phyloP scores from a whole-genome alignment of 169 alveolate species.

The Plasmodium malariae region DNA sequence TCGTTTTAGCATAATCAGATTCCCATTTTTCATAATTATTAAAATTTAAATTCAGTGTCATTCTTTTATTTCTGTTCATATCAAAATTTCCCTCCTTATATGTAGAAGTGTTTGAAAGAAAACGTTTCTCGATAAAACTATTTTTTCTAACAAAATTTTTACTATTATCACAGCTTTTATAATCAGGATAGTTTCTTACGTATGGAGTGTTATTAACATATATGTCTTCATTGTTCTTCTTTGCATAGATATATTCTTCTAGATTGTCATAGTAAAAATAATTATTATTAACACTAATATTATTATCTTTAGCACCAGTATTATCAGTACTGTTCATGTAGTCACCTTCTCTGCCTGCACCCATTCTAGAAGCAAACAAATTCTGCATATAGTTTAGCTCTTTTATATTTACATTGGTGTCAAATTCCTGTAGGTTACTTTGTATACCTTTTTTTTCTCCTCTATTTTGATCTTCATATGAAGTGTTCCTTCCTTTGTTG shows the following conservation, averaged over 20 bases:
- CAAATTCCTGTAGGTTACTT: no score
- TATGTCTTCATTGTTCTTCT: not conserved
- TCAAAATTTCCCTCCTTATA: constrained; percentile 32
- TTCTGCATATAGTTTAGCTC: no score
- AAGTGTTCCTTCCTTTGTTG: not conserved
- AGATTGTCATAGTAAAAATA: no score
- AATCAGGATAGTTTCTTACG: not conserved
- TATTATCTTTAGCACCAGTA: no score
- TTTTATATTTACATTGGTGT: no score
- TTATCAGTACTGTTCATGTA: no score
- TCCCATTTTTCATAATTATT: constrained; percentile 17
- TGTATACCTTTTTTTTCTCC: no score
- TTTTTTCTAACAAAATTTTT: not conserved
- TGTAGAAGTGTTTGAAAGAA: constrained; percentile 38
- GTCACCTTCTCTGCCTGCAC: no score
- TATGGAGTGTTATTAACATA: not conserved
- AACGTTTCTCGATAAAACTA: constrained; percentile 5
- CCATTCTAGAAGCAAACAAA: no score
- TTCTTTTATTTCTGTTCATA: not conserved
- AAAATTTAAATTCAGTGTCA: constrained; percentile 13
- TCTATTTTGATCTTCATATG: not conserved
- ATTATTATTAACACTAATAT: no score
- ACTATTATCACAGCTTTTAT: constrained; percentile 2
- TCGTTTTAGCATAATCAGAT: not conserved
- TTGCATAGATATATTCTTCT: not conserved